Evolutionary conservation across 768 basidiomycete genomes (phyloP).

Genomic region (Baorangia bicolor): DNA sequence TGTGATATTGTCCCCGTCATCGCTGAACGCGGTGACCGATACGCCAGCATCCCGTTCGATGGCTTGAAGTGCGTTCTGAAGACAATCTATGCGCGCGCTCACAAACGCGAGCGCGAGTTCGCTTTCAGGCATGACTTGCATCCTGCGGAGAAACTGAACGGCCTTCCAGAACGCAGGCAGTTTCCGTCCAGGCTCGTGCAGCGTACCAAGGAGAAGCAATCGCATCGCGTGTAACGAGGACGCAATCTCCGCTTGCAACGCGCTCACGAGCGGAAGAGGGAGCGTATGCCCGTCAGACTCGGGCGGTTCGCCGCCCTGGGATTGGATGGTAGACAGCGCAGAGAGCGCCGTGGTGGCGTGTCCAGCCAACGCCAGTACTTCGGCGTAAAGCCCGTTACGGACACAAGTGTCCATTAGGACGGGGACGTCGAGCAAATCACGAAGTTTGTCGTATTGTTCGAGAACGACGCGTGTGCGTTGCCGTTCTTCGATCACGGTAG

Average conservation of each 20-base stretch:
- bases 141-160: slow-evolving; percentile 80
- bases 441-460: slow-evolving; percentile 91
- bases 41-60: slow-evolving; percentile 43
- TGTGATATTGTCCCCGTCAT: slow-evolving; percentile 10
- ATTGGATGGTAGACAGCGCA: slow-evolving; percentile 38
- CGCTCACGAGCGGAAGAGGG: slow-evolving; percentile 35
- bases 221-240: slow-evolving; percentile 67
- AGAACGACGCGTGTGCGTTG: slow-evolving; percentile 80
- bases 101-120: slow-evolving; percentile 88
- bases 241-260: slow-evolving; percentile 66
- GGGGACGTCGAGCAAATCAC: slow-evolving; percentile 89
- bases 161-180: slow-evolving; percentile 89
- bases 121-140: slow-evolving; percentile 69
- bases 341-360: slow-evolving; percentile 59
- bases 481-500: slow-evolving; percentile 66
- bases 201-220: slow-evolving; percentile 68
- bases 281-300: slow-evolving; percentile 39
- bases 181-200: slow-evolving; percentile 81
- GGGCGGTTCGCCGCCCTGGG: slow-evolving; percentile 37
- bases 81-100: slow-evolving; percentile 64
- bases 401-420: slow-evolving; percentile 91
- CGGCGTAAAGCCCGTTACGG: slow-evolving; percentile 87
- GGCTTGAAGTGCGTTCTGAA: slow-evolving; percentile 56
- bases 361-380: slow-evolving; percentile 81
- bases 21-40: slow-evolving; percentile 28